Evolutionary conservation across 2,329 filamentous ascomycete species (phyloP).

Genomic region (Trichophyton schoenleinii): DNA sequence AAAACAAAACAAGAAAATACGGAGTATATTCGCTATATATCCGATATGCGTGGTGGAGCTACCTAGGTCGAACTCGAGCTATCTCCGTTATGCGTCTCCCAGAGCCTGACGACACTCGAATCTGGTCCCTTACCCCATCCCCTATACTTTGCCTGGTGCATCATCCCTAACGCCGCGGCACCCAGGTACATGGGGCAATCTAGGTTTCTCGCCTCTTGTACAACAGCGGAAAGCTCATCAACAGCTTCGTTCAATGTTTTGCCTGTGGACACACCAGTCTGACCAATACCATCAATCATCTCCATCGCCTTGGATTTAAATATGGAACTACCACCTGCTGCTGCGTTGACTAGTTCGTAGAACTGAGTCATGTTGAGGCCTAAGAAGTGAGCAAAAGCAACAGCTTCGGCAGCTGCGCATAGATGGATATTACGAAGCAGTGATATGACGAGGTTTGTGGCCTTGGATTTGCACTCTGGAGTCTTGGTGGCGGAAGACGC

Average conservation of each 20-base stretch:
- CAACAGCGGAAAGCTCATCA: slow-evolving; percentile 28
- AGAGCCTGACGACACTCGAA: slow-evolving; percentile 15
- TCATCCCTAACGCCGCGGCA: slow-evolving; percentile 25
- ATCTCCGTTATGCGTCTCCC: neutral
- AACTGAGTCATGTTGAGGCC: slow-evolving; percentile 35
- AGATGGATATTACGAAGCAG: slow-evolving; percentile 38
- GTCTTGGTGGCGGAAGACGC: slow-evolving; percentile 21
- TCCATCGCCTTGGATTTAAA: slow-evolving; percentile 30
- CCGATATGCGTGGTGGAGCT: neutral
- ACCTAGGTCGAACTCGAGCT: neutral
- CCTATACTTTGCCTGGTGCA: slow-evolving; percentile 22
- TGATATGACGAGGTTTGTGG: slow-evolving; percentile 32
- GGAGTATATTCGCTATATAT: neutral
- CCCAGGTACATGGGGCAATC: slow-evolving; percentile 29
- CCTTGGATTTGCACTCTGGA: slow-evolving; percentile 21
- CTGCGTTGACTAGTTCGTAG: slow-evolving; percentile 36
- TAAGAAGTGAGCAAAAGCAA: slow-evolving; percentile 36
- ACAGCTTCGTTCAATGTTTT: slow-evolving; percentile 28
- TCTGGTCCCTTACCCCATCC: slow-evolving; percentile 22
- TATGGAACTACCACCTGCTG: slow-evolving; percentile 36
- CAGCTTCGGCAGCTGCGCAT: slow-evolving; percentile 37
- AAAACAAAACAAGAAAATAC: no score
- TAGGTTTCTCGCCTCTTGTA: slow-evolving; percentile 31
- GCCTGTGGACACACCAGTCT: slow-evolving; percentile 19
- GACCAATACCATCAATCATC: slow-evolving; percentile 24